Base-by-base conservation (phyloP, 2,329 filamentous ascomycete genomes). In the Sporothrix pseudoabietina region DNA sequence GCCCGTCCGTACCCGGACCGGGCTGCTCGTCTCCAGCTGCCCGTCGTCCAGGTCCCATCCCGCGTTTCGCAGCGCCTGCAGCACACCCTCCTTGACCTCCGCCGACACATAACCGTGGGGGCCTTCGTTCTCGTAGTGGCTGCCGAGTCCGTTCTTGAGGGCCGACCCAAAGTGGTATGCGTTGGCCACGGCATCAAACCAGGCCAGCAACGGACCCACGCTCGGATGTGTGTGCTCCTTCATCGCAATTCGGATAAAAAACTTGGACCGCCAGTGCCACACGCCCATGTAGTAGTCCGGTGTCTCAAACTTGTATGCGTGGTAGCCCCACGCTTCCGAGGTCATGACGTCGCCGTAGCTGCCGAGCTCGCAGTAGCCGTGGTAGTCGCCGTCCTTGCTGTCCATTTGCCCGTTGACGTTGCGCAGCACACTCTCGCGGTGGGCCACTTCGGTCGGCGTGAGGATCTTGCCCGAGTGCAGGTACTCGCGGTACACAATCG, bases 1-100 rank as follows among this genome's bases (percentile, higher is more conserved):
- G 6, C 79, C 79, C 2, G 82, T 76, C 44, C 82, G 76, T 39
- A 85, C 81, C 7, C 83, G 80, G 30, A 85, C 77, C 1, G 82
- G 89, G 65, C 87, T 83, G 74, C 82, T 84, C 22, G 91, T 94
- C 83, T 94, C 91, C 77, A 94, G 82, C 6, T 89, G 90, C 54
- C 85, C 85, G 69, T 84, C 85, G 72, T 88, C 83, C 65, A 92
- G 77, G 80, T 94, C 87, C 92, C 92, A 94, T 0, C 91, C 91
- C 75, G 75, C 81, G 76, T 75, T 80, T 75, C 71, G 82, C 73
- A 83, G 84, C 79, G 78, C 80, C 77, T 75, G 82, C 65, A 82
- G 78, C 9, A 82, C 75, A 1, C 75, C 75, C 39, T 76, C 71
- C 76, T 82, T 82, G 72, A 80, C 79, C 65, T 82, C 81, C 7